These are phyloP conservation scores for Talaromyces sp. DNA, from an alignment of 2,329 filamentous ascomycete species.

Conservation along the genomic window DNA sequence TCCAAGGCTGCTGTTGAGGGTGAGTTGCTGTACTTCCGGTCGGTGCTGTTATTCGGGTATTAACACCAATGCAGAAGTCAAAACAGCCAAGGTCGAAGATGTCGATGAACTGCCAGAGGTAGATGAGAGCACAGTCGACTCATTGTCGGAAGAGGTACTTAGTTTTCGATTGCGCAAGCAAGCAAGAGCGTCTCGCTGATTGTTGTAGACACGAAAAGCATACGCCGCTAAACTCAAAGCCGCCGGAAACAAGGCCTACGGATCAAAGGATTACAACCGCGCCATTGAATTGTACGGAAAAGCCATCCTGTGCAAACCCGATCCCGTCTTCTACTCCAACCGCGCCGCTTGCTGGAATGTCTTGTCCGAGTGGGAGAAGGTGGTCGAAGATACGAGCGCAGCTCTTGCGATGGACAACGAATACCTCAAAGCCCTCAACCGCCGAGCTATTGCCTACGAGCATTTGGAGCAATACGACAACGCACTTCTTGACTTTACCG, in stretches of 20 bases:
- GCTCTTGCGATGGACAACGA: slow-evolving; percentile 90
- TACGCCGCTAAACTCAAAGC: slow-evolving; percentile 91
- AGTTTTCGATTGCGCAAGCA: neutral
- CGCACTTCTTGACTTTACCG: slow-evolving; percentile 93
- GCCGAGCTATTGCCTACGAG: slow-evolving; percentile 94
- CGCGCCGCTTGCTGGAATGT: slow-evolving; percentile 96
- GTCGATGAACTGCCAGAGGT: slow-evolving; percentile 68
- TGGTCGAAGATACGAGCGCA: slow-evolving; percentile 93
- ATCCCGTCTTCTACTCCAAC: slow-evolving; percentile 98
- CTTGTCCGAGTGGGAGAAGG: slow-evolving; percentile 87
- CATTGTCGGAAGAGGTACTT: slow-evolving; percentile 47
- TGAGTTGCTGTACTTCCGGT: slow-evolving; percentile 17
- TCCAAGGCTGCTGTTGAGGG: slow-evolving; percentile 49
- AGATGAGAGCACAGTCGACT: slow-evolving; percentile 47
- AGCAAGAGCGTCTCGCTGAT: neutral
- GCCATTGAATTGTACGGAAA: slow-evolving; percentile 95
- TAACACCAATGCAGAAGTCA: slow-evolving; percentile 33
- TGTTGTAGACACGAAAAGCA: slow-evolving; percentile 68
- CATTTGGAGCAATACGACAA: slow-evolving; percentile 88
- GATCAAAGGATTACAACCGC: slow-evolving; percentile 85
- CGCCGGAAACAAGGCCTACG: slow-evolving; percentile 93
- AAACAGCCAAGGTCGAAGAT: slow-evolving; percentile 49
- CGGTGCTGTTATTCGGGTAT: neutral
- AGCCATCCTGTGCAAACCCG: slow-evolving; percentile 93
- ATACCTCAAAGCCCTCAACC: slow-evolving; percentile 97